Evolutionary conservation across 2,329 filamentous ascomycete species (phyloP), one percentile per base, ranked within the genome.

Genomic region (Stachybotrys chartarum): DNA sequence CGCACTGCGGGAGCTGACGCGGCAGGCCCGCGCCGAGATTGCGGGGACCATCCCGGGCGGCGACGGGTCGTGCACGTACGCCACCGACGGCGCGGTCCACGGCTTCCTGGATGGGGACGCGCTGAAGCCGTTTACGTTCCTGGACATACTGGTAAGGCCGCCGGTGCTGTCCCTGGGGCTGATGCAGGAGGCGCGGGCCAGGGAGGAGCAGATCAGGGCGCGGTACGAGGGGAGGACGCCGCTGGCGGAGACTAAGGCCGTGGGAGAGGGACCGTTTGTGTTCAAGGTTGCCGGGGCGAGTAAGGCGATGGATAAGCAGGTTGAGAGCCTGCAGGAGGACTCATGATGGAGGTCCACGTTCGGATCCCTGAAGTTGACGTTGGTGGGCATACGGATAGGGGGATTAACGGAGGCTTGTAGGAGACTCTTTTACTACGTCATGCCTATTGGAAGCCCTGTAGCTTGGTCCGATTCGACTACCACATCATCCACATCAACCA

Each of bases 61-160:
- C 45, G 17, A 32, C 12, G 39, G 44, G 7, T 31, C 32, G 11
- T 57, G 46, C 52, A 48, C 46, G 30, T 57, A 55, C 50, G 53
- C 50, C 17, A 57, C 55, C 10, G 53, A 57, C 50, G 55, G 55
- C 18, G 35, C 24, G 49, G 12, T 57, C 7, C 14, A 53, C 30
- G 55, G 55, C 11, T 50, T 57, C 48, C 52, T 47, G 10, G 49
- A 47, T 8, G 49, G 30, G 2, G 49, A 55, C 42, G 12, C 47
- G 6, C 42, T 55, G 18, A 46, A 35, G 49, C 54, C 35, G 30
- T 52, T 52, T 35, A 5, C 12, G 17, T 32, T 16, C 6, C 44
- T 55, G 39, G 50, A 55, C 17, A 52, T 55, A n/a, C 3, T 18
- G n/a, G 31, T 52, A 5, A 16, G 45, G 11, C 54, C 49, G 49